Evolutionary conservation across 2,329 filamentous ascomycete species (phyloP).

Genomic region (Fusarium avenaceum): DNA sequence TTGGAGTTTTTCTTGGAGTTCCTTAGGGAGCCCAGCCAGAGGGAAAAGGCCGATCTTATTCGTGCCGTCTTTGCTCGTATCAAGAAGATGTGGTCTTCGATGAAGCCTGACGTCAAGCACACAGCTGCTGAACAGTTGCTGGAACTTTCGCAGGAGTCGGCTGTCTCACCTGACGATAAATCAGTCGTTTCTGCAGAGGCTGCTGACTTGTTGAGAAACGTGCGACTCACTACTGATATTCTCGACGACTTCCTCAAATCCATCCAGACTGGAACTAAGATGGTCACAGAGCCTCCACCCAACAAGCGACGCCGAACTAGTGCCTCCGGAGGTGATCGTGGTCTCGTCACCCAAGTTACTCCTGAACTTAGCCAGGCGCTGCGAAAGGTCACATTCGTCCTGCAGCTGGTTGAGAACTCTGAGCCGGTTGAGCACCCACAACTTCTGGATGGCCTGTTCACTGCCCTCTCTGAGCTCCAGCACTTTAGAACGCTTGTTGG

Average conservation of each 20-base stretch:
- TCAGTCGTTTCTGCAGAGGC: conserved; percentile 69
- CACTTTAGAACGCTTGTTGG: conserved; percentile 84
- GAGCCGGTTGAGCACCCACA: conserved; percentile 80
- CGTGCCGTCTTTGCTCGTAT: conserved; percentile 77
- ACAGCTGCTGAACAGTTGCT: conserved; percentile 74
- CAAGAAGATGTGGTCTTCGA: conserved; percentile 76
- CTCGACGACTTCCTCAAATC: conserved; percentile 79
- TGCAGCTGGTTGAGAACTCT: conserved; percentile 89
- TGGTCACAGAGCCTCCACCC: conserved; percentile 78
- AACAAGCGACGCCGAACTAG: conserved; percentile 86
- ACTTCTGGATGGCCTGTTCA: conserved; percentile 84
- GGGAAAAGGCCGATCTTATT: conserved; percentile 66
- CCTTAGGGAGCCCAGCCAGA: conserved; percentile 58
- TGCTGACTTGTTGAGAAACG: conserved; percentile 77
- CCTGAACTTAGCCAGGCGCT: conserved; percentile 76
- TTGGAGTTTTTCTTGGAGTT: conserved; percentile 66
- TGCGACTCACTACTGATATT: conserved; percentile 80
- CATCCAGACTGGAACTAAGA: conserved; percentile 78
- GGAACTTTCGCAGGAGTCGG: conserved; percentile 66
- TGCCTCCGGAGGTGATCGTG: conserved; percentile 74
- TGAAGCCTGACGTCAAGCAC: conserved; percentile 74
- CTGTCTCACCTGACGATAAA: conserved; percentile 51
- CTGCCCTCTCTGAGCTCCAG: conserved; percentile 86
- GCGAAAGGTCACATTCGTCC: conserved; percentile 83
- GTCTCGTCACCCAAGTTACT: conserved; percentile 71